Conservation (phyloP, 176 grass and related monocot species). For the Hyparrhenia diplandra region DNA sequence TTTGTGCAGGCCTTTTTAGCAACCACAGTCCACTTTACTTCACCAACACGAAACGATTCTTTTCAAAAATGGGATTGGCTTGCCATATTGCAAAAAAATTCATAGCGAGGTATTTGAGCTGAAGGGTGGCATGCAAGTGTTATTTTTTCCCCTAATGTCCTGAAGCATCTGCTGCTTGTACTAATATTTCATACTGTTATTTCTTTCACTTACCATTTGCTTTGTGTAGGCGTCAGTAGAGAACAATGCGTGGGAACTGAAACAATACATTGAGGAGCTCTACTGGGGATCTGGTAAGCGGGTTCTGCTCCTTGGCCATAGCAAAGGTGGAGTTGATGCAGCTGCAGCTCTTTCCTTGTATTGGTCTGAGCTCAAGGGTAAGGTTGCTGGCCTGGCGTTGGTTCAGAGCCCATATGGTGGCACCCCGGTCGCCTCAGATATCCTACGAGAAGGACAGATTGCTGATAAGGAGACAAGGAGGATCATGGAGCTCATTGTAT, state of each 20-base stretch:
- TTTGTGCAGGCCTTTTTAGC: slow-evolving; percentile 83
- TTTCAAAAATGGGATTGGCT: slow-evolving; percentile 89
- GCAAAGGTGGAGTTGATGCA: slow-evolving; percentile 88
- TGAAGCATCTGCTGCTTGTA: neutral
- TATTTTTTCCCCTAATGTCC: neutral
- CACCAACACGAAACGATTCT: slow-evolving; percentile 67
- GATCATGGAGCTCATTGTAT: slow-evolving; percentile 81
- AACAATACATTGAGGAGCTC: slow-evolving; percentile 88
- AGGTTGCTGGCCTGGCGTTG: slow-evolving; percentile 72
- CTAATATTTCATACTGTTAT: neutral
- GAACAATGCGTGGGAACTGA: slow-evolving; percentile 77
- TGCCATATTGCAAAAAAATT: slow-evolving; percentile 94
- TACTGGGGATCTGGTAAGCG: slow-evolving; percentile 85
- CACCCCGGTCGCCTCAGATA: slow-evolving; percentile 72
- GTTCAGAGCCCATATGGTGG: slow-evolving; percentile 92
- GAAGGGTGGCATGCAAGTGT: neutral
- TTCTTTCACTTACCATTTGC: neutral
- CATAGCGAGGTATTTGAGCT: slow-evolving; percentile 69
- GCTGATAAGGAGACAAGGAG: slow-evolving; percentile 66
- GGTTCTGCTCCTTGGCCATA: slow-evolving; percentile 81
- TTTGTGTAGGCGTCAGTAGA: slow-evolving; percentile 73
- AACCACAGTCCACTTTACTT: slow-evolving; percentile 93
- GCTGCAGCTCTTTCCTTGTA: slow-evolving; percentile 76
- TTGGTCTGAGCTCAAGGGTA: slow-evolving; percentile 76
- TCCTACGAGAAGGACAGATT: slow-evolving; percentile 80